Evolutionary conservation across 768 basidiomycete genomes (phyloP), one percentile per base, ranked within the genome.

Genomic region (Lactifluus subvellereus): DNA sequence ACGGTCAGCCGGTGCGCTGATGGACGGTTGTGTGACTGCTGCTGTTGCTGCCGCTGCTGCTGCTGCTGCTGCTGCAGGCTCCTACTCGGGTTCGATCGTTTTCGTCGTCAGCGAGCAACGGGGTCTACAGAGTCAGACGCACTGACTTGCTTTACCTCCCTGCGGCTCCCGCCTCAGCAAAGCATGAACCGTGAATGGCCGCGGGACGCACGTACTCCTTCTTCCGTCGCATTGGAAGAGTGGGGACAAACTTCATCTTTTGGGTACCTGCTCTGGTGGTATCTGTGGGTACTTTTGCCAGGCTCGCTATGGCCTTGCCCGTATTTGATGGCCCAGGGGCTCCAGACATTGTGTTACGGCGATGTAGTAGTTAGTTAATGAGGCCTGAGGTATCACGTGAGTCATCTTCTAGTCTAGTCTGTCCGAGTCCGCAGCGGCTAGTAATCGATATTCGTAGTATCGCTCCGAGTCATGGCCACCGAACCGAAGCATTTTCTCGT

Each of bases 161-260:
- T 88, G 66, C 47, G 45, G 33, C 16, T 32, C 32, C 11, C 62
- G 47, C 59, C 62, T 60, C 67, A 67, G 62, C 58, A 37, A 53
- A 22, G 64, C 68, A 55, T 69, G 64, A 58, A 61, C 45, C 33
- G 35, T 20, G n/a, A 32, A 32, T 45, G 49, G 48, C 71, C 73
- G 70, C 66, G 45, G 50, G 54, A 81, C 85, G 78, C 74, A 88
- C 86, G 78, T 75, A 89, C 86, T 88, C 87, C 77, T 89, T 91
- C 77, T 86, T 88, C 67, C 89, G 82, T 67, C 88, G 77, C n/a
- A 81, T 72, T 14, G 89, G 88, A 57, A 91, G 78, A 6, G 86
- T 88, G 0, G 90, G 90, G 8, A 87, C 83, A 68, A 92, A 92
- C 72, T 88, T 91, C 74, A 91, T 82, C 72, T 84, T 91, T 69